Base-by-base conservation (phyloP, 78 protist species). In the Dictyostelium firmibasis region DNA sequence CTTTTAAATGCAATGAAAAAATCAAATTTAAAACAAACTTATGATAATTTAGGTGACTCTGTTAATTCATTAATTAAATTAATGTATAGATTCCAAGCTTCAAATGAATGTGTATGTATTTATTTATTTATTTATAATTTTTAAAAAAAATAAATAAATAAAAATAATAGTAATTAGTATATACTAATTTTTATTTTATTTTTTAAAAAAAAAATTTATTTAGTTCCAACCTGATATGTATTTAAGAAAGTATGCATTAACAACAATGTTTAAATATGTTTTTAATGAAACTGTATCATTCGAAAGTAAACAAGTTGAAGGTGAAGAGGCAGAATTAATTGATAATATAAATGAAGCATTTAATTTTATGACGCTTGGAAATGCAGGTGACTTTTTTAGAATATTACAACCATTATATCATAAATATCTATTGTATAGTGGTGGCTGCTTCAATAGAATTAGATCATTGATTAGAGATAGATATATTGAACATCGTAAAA, bases 211-310 rank as follows among this genome's bases (percentile, higher is more conserved):
- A n/a, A n/a, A n/a, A n/a, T n/a, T n/a, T 14, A 29, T 13, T 23
- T 41, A 88, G 93, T 64, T 88, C 18, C 38, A 78, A 11, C 76
- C 78, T 2, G 53, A 38, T 20, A 50, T 43, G 62, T 86, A 53
- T 86, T 74, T 60, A 7, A 50, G 77, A 50, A 86, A 31, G 25
- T 86, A 38, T 76, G 72, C 92, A 47, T 14, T 86, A 11, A 53
- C 77, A 23, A 38, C 62, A 31, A 86, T 86, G 38, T 86, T 86
- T 29, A 76, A 76, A 33, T 41, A 44, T 47, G 41, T 76, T 14
- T 74, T 86, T 76, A 74, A 69, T 33, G 92, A 86, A 50, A 70
- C 53, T n/a, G 57, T 86, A 16, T 36, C 83, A 3, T 86, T 74
- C 76, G 84, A 76, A 20, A 81, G 76, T 35, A 31, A 81, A 27